Evolutionary conservation across 768 basidiomycete genomes (phyloP), one percentile per base, ranked within the genome.

Genomic region (Mycena floridula): DNA sequence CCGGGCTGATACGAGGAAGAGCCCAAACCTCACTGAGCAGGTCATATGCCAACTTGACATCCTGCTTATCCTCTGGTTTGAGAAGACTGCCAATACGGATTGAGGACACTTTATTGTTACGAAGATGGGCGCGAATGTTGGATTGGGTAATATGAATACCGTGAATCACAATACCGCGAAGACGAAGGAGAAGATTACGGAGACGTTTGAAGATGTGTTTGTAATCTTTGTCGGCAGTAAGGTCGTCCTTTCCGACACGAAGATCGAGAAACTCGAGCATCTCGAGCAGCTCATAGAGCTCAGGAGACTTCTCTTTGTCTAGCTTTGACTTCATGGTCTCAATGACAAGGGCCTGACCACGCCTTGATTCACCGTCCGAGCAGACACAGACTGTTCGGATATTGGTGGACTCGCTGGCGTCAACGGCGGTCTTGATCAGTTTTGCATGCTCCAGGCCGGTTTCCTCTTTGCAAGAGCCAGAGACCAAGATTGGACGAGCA

Each of bases 101-200:
- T 12, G 4, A n/a, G 38, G n/a, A n/a, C 15, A 39, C 38, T 13
- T 21, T 21, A 23, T 39, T 39, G 13, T 16, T 13, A 8, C 5
- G 16, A 18, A 39, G 38, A 36, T 61, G 60, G 1, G 35, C 36
- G 6, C 15, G 21, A 7, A 57, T 52, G 7, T 56, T 53, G 16
- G 55, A 44, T 6, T 55, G 57, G 0, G 58, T 59, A 12, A 59
- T 56, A 1, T 43, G 38, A 24, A 44, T 37, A 2, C 51, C 49
- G 22, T 51, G 46, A 7, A 61, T 21, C 0, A 54, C 47, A 8
- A 61, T 49, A 11, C 61, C 61, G 12, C 48, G 43, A 18, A 21
- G 30, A 22, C 54, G 55, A 41, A 62, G 39, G 13, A 62, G 40
- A 2, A 62, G 54, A 35, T 55, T 56, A 3, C 54, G 50, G 8